Conservation (phyloP, 176 grass and related monocot species). For the Carex cristatella region DNA sequence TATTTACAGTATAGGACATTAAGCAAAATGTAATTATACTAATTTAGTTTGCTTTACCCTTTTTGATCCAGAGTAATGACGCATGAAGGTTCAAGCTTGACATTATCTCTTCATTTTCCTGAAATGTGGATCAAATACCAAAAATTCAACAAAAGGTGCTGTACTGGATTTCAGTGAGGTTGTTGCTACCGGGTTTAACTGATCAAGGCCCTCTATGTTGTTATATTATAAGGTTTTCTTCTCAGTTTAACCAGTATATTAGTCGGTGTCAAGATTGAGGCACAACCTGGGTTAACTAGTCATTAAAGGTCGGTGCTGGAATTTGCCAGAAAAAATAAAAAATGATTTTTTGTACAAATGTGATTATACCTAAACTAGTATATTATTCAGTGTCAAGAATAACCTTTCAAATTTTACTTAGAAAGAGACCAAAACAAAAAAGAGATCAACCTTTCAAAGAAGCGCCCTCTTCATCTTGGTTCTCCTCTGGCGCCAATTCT, state of each 20-base stretch:
- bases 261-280: not conserved
- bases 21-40: not conserved
- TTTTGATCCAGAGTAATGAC: not conserved
- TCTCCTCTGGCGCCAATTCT: not conserved
- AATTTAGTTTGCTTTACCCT: not conserved
- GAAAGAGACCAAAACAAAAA: not conserved
- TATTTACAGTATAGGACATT: not conserved
- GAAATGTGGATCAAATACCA: slow-evolving; percentile 3
- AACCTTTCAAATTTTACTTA: not conserved
- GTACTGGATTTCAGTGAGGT: not conserved
- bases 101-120: not conserved
- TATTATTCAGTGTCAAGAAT: not conserved
- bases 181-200: not conserved
- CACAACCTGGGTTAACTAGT: not conserved
- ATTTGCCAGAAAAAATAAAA: not conserved
- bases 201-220: not conserved
- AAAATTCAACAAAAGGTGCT: not conserved
- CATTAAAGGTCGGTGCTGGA: not conserved
- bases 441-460: slow-evolving; percentile 28
- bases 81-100: not conserved
- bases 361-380: not conserved
- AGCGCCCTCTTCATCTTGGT: not conserved
- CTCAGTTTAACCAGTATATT: not conserved
- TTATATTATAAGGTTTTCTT: not conserved
- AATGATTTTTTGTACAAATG: not conserved